Evolutionary conservation across 208 protist species (phyloP), one percentile per base, ranked within the genome.

Genomic region (Crithidia fasciculata): DNA sequence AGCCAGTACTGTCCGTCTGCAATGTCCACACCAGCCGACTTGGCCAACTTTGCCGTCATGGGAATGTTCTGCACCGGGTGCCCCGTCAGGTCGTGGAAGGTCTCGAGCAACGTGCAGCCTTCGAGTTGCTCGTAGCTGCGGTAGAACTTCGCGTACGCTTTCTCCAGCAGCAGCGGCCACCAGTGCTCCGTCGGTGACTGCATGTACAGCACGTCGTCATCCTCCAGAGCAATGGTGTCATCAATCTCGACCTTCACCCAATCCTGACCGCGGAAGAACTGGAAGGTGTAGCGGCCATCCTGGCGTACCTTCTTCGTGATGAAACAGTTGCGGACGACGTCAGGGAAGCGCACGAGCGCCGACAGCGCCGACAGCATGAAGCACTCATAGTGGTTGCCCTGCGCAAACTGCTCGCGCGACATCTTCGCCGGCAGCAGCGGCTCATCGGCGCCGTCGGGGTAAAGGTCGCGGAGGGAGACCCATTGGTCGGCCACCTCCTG

Each of bases 71-170:
- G 74, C 28, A 96, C 92, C 15, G 92, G 90, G 40, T 83, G 69
- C 43, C 90, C 90, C 2, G 92, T 95, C 58, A 97, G 49, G 61
- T 97, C 92, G 52, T 91, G 86, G 40, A 92, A 85, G 2, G 87
- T 83, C 74, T 97, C 90, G 50, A 80, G 78, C 6, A 89, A 76
- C 16, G 83, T 94, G 70, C 90, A 94, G 47, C 87, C 86, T n/a
- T 93, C 87, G 10, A 97, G 74, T 15, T 86, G 74, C 40, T 85
- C 79, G 77, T 95, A 97, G 44, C 60, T 69, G 44, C 75, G 85
- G 81, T 94, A 91, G 81, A 97, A 94, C 74, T 97, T 97, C 40
- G 92, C 92, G 77, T 97, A 97, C 45, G 92, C 92, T 86, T 97
- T 97, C 83, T 97, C 90, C 63, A 97, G 79, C 69, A 97, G 78